Conservation (phyloP, 345 rosid genomes). For the Geranium brycei region DNA sequence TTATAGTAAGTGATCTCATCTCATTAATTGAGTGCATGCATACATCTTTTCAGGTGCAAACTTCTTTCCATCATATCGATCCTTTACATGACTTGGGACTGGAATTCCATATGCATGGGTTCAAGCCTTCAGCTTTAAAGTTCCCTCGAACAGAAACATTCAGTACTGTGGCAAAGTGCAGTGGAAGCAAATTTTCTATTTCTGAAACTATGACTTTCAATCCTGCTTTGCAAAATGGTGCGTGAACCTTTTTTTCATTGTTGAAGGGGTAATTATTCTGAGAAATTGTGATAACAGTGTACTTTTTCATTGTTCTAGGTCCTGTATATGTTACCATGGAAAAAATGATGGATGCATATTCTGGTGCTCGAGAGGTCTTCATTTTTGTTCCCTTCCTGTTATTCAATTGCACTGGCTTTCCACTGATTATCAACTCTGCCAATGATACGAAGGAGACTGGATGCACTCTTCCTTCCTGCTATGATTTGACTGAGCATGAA, state of each 20-base stretch:
- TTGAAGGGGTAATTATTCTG: not conserved
- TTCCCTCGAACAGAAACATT: slow-evolving; percentile 72
- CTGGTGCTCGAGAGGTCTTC: slow-evolving; percentile 77
- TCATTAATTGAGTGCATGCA: slow-evolving; percentile 7
- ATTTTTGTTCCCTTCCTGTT: slow-evolving; percentile 66
- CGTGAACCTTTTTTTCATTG: slow-evolving; percentile 7
- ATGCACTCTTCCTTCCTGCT: slow-evolving; percentile 60
- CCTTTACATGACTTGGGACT: slow-evolving; percentile 71
- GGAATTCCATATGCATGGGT: slow-evolving; percentile 51
- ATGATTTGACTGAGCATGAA: slow-evolving; percentile 45
- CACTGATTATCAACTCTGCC: slow-evolving; percentile 46
- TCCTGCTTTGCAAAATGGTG: slow-evolving; percentile 41
- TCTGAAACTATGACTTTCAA: slow-evolving; percentile 52
- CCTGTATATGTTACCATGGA: slow-evolving; percentile 53
- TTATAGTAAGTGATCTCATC: slow-evolving; percentile 11
- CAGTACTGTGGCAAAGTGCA: slow-evolving; percentile 49
- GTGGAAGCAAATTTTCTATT: slow-evolving; percentile 52
- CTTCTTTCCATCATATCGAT: slow-evolving; percentile 73
- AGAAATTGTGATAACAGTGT: slow-evolving; percentile 2
- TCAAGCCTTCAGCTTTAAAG: slow-evolving; percentile 41
- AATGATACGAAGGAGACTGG: slow-evolving; percentile 34
- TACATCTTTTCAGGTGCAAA: slow-evolving; percentile 40
- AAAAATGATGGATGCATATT: slow-evolving; percentile 68
- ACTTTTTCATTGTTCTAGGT: slow-evolving; percentile 27
- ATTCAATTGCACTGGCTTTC: slow-evolving; percentile 74